A percentile compares a stretch with the other conserved stretches of the same genome.
These are phyloP conservation scores for Nymphaea thermarum DNA, from an alignment of 164 flowering plant genomes.

Conservation along the genomic window DNA sequence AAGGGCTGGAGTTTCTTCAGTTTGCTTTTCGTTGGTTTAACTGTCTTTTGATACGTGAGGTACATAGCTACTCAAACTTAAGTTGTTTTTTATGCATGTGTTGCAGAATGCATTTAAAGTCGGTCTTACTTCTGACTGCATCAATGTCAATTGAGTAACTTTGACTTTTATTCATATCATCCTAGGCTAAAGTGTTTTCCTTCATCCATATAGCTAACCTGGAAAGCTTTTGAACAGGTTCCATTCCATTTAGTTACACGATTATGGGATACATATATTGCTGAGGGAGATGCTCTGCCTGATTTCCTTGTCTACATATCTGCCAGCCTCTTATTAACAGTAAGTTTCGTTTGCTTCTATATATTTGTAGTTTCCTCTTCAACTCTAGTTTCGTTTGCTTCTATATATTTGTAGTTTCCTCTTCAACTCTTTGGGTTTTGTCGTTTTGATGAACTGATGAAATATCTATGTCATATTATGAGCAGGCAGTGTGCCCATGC, in stretches of 20 bases:
- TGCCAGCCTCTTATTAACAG: constrained; percentile 94
- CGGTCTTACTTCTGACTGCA: too few species aligned
- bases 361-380: background rate
- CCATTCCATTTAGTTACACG: constrained; percentile 94
- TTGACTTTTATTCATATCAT: too few species aligned
- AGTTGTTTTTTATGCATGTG: too few species aligned
- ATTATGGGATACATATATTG: constrained; percentile 98
- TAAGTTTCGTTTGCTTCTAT: constrained; percentile 17
- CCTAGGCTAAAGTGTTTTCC: too few species aligned
- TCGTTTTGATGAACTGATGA: background rate
- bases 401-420: background rate
- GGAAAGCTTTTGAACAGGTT: constrained; percentile 23
- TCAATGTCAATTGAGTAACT: too few species aligned
- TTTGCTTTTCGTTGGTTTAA: constrained; percentile 99
- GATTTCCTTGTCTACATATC: constrained; percentile 94
- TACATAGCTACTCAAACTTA: constrained; percentile 11
- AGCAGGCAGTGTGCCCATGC: too few species aligned
- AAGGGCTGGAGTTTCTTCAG: constrained; percentile 94
- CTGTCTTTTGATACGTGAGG: constrained; percentile 98
- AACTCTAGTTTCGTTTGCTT: constrained; percentile 10
- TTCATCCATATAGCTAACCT: background rate
- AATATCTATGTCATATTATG: background rate
- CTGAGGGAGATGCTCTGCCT: constrained; percentile 98
- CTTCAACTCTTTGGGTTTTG: background rate
- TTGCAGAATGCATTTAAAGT: too few species aligned